Evolutionary conservation across 805 yeast species (phyloP).

Genomic region (Metschnikowia reukaufii): DNA sequence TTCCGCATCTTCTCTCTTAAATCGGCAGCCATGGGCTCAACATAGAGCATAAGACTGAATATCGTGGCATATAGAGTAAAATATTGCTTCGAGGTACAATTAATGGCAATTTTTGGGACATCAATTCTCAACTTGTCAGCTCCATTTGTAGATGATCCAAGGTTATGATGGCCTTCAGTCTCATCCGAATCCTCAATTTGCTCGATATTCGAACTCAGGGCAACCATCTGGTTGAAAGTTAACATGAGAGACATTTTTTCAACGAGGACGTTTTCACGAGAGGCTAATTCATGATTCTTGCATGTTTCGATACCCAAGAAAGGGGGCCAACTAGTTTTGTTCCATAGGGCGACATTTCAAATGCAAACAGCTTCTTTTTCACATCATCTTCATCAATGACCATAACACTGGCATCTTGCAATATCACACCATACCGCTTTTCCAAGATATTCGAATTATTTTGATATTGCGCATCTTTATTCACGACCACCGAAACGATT

Average conservation of each 20-base stretch:
- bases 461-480: constrained; percentile 30
- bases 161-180: not conserved
- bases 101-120: constrained; percentile 65
- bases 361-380: constrained; percentile 34
- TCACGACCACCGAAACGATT: constrained; percentile 61
- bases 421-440: constrained; percentile 65
- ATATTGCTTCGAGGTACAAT: constrained; percentile 75
- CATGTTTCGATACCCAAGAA: constrained; percentile 79
- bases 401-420: constrained; percentile 71
- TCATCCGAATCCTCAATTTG: constrained; percentile 12
- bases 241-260: constrained; percentile 63
- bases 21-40: constrained; percentile 65
- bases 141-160: constrained; percentile 3
- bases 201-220: constrained; percentile 24
- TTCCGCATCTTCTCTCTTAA: constrained; percentile 62
- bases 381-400: constrained; percentile 55
- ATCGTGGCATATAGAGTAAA: constrained; percentile 61
- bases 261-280: constrained; percentile 52
- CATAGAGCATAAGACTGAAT: constrained; percentile 64
- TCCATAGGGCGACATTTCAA: constrained; percentile 59
- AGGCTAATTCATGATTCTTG: constrained; percentile 47
- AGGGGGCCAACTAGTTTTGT: constrained; percentile 77
- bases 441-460: constrained; percentile 47
- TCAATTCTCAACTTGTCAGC: constrained; percentile 54
- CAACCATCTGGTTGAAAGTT: constrained; percentile 48